Conservation (phyloP, 2,329 filamentous ascomycete genomes). For the Hirsutella rhossiliensis region DNA sequence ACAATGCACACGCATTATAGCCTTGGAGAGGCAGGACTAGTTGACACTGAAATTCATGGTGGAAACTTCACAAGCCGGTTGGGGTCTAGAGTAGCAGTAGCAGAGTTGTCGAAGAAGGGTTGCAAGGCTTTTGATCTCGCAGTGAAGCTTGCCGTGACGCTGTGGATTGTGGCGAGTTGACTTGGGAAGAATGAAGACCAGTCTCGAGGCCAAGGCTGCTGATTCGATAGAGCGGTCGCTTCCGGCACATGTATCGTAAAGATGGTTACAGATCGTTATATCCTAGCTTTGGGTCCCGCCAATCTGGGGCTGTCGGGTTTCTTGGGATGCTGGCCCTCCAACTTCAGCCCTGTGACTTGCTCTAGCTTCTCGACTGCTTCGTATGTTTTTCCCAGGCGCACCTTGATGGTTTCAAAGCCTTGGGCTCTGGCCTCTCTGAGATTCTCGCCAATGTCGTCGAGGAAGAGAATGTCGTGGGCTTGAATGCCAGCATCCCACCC, state of each 20-base stretch:
- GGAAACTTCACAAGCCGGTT: too few relatives aligned
- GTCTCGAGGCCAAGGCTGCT: background rate
- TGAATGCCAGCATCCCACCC: conserved; percentile 40
- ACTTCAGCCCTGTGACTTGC: conserved; percentile 52
- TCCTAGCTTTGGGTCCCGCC: conserved; percentile 25
- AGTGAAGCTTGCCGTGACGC: too few relatives aligned
- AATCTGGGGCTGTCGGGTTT: conserved; percentile 29
- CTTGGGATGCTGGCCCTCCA: conserved; percentile 44
- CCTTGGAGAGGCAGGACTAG: too few relatives aligned
- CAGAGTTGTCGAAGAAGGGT: too few relatives aligned
- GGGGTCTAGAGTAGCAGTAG: too few relatives aligned
- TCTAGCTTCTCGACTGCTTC: conserved; percentile 79
- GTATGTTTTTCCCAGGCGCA: conserved; percentile 62
- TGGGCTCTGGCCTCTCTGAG: conserved; percentile 63
- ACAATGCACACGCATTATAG: too few relatives aligned
- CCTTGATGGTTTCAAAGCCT: conserved; percentile 78
- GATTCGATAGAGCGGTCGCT: conserved; percentile 15
- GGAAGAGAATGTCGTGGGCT: conserved; percentile 64
- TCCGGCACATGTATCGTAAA: too few relatives aligned
- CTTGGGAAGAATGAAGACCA: too few relatives aligned
- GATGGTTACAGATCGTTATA: conserved; percentile 12
- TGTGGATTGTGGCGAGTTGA: too few relatives aligned
- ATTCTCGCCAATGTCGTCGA: conserved; percentile 93
- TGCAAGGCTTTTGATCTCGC: too few relatives aligned
- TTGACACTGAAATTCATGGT: too few relatives aligned